These are phyloP conservation scores for Sugiyamaella smithiae DNA, from an alignment of 805 yeast genomes.

Conservation along the genomic window DNA sequence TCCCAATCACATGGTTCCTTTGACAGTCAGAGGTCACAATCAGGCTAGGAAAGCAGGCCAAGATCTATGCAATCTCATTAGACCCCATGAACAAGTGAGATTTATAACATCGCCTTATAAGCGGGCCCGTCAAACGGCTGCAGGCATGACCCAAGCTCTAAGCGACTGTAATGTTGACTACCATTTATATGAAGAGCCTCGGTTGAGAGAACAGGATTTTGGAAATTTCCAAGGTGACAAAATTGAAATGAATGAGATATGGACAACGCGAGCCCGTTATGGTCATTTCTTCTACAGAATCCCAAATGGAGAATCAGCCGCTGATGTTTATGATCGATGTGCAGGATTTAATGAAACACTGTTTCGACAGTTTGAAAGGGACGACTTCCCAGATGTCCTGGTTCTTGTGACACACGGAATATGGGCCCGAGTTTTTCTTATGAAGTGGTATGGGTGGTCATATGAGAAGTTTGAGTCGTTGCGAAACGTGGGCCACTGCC, in stretches of 20 bases:
- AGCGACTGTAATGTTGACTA: constrained; percentile 43
- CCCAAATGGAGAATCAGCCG: constrained; percentile 93
- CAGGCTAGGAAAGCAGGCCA: constrained; percentile 40
- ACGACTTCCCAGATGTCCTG: constrained; percentile 72
- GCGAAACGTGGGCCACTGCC: constrained; percentile 81
- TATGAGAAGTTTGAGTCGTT: constrained; percentile 85
- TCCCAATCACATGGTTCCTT: constrained; percentile 76
- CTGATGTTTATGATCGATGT: constrained; percentile 89
- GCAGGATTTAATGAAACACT: constrained; percentile 87
- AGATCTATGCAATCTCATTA: constrained; percentile 36
- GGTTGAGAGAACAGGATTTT: constrained; percentile 92
- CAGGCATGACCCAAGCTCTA: constrained; percentile 59
- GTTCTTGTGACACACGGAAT: constrained; percentile 91
- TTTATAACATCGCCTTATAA: constrained; percentile 85
- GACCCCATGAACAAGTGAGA: constrained; percentile 55
- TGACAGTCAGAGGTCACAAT: constrained; percentile 66
- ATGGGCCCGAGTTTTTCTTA: constrained; percentile 87
- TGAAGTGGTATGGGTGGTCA: constrained; percentile 94
- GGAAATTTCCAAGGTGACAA: constrained; percentile 80
- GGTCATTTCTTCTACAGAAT: constrained; percentile 88
- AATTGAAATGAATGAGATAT: constrained; percentile 73
- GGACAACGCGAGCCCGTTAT: constrained; percentile 82
- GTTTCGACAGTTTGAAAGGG: constrained; percentile 69
- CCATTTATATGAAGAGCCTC: constrained; percentile 76
- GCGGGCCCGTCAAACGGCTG: constrained; percentile 81